phyloP scores from a whole-genome alignment of 2,329 filamentous ascomycete genomes.

The Lizonia empirigonia region DNA sequence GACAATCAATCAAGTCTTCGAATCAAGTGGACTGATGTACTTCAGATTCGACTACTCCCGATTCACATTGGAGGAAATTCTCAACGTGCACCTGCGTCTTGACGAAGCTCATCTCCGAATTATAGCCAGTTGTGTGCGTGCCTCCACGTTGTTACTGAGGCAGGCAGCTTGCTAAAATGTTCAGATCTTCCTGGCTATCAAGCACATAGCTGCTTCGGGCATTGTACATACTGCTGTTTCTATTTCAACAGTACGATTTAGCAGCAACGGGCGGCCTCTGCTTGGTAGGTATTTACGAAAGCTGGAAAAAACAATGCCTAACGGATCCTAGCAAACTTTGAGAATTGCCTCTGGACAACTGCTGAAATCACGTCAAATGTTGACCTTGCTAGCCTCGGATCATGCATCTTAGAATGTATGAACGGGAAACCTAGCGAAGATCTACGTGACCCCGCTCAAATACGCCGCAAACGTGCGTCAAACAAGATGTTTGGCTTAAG shows the following conservation, averaged over 20 bases:
- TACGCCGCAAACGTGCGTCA: slow-evolving; percentile 7
- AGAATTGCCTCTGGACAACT: slow-evolving; percentile 6
- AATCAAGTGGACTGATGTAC: background rate
- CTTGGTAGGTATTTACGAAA: background rate
- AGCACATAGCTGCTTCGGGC: slow-evolving; percentile 12
- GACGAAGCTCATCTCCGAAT: slow-evolving; percentile 13
- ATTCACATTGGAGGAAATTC: slow-evolving; percentile 14
- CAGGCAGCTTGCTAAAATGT: background rate
- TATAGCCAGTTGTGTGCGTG: slow-evolving; percentile 10
- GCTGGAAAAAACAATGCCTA: background rate
- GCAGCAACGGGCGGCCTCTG: background rate
- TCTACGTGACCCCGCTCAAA: slow-evolving; percentile 4
- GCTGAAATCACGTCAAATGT: slow-evolving; percentile 5
- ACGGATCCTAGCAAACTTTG: slow-evolving; percentile 8
- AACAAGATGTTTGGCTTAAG: slow-evolving; percentile 21
- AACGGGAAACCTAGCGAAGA: slow-evolving; percentile 5
- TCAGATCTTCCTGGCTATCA: slow-evolving; percentile 13
- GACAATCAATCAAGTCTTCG: slow-evolving; percentile 5
- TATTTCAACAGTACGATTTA: slow-evolving; percentile 7
- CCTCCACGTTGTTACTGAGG: background rate
- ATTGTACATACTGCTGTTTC: slow-evolving; percentile 12
- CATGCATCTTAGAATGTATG: slow-evolving; percentile 19
- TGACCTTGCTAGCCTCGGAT: slow-evolving; percentile 13
- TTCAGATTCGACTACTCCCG: slow-evolving; percentile 13
- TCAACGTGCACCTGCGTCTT: slow-evolving; percentile 12